phyloP scores from a whole-genome alignment of 257 asterid genomes.

The Solanum chmielewskii region DNA sequence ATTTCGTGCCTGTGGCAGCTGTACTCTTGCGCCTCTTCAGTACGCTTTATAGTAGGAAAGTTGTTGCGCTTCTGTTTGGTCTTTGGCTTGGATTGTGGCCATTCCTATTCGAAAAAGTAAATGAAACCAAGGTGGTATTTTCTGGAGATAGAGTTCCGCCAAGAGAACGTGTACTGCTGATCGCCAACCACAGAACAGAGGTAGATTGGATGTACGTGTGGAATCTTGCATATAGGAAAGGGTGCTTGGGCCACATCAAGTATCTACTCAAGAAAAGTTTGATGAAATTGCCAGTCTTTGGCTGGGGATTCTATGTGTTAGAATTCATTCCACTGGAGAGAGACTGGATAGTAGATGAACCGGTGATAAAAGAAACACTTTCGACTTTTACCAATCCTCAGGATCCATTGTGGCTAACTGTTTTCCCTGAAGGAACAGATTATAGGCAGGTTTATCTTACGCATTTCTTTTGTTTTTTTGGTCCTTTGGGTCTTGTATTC shows the following conservation, averaged over 20 bases:
- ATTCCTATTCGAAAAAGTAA: slow-evolving; percentile 58
- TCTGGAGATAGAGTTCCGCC: slow-evolving; percentile 59
- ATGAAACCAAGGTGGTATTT: slow-evolving; percentile 60
- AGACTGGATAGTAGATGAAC: slow-evolving; percentile 70
- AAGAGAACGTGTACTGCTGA: slow-evolving; percentile 54
- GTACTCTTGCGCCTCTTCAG: slow-evolving; percentile 44
- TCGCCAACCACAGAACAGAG: slow-evolving; percentile 80
- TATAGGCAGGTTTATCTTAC: slow-evolving; percentile 40
- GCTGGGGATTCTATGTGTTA: slow-evolving; percentile 71
- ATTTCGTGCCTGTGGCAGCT: slow-evolving; percentile 50
- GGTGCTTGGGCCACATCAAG: slow-evolving; percentile 51
- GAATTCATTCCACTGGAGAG: slow-evolving; percentile 84
- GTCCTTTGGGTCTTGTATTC: background rate
- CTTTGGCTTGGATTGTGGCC: slow-evolving; percentile 91
- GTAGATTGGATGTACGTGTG: slow-evolving; percentile 96
- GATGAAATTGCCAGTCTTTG: slow-evolving; percentile 80
- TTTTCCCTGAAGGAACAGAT: slow-evolving; percentile 96
- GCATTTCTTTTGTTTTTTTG: background rate
- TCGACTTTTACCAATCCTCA: slow-evolving; percentile 41
- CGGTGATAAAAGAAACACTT: slow-evolving; percentile 35
- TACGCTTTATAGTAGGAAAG: slow-evolving; percentile 46
- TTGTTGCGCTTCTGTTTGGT: slow-evolving; percentile 55
- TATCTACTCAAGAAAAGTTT: slow-evolving; percentile 74
- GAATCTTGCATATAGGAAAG: slow-evolving; percentile 78
- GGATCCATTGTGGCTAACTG: slow-evolving; percentile 80